A percentile compares a stretch with the other conserved stretches of the same genome.
Conservation (phyloP, 345 rosid species). For the Boechera stricta region DNA sequence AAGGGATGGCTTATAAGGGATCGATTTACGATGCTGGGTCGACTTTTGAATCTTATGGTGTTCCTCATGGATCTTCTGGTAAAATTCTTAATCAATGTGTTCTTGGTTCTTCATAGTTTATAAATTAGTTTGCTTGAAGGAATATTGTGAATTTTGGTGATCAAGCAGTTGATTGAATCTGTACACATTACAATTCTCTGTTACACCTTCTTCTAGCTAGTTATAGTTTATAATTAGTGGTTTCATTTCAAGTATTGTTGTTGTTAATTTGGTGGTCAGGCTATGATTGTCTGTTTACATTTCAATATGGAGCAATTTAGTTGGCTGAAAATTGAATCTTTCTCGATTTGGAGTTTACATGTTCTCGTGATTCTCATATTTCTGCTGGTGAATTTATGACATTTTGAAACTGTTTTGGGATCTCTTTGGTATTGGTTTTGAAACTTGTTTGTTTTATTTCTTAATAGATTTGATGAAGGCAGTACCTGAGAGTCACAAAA, state of each 20-base stretch:
- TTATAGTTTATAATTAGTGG: background rate
- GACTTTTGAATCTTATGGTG: conserved; percentile 81
- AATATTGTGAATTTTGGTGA: background rate
- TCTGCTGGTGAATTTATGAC: background rate
- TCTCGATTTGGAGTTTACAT: background rate
- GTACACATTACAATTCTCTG: background rate
- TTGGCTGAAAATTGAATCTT: background rate
- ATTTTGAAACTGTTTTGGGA: background rate
- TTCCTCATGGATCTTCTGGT: conserved; percentile 92
- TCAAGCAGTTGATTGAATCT: background rate
- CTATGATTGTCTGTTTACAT: background rate
- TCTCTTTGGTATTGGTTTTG: conserved; percentile 1
- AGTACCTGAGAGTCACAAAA: conserved; percentile 84
- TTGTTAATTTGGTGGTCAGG: background rate
- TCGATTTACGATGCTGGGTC: conserved; percentile 86
- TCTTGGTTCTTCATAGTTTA: background rate
- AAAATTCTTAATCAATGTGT: background rate
- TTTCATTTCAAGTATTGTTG: background rate
- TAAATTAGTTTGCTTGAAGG: background rate
- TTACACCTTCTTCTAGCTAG: background rate
- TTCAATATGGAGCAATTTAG: conserved; percentile 7
- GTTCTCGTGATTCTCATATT: background rate
- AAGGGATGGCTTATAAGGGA: conserved; percentile 65
- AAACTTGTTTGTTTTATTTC: conserved; percentile 7
- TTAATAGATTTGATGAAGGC: conserved; percentile 72